Conservation (phyloP, 495 filamentous ascomycete species). For the Clavariopsis aquatica region DNA sequence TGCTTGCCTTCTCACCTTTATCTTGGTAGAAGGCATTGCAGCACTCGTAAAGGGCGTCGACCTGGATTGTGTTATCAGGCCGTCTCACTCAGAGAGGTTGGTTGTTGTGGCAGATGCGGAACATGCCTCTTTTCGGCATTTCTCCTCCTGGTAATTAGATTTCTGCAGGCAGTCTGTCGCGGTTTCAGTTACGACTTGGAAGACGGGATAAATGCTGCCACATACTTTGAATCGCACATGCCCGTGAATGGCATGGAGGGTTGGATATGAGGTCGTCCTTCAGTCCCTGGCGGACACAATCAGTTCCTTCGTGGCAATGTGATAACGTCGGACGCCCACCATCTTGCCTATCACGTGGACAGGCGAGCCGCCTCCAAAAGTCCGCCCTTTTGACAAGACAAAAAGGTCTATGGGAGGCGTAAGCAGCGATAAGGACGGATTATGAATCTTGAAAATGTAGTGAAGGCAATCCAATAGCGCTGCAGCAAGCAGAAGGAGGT, state of each 20-base stretch:
- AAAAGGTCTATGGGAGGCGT: not conserved
- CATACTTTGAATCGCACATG: conserved; percentile 88
- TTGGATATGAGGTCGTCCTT: conserved; percentile 72
- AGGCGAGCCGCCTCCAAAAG: conserved; percentile 10
- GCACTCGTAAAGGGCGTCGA: conserved; percentile 94
- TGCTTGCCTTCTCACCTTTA: conserved; percentile 73
- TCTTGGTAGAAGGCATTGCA: conserved; percentile 85
- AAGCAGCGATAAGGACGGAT: not conserved
- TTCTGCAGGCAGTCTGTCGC: conserved; percentile 74
- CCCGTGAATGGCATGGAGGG: conserved; percentile 85
- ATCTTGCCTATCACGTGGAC: conserved; percentile 32
- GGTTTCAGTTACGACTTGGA: conserved; percentile 22
- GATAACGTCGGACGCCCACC: conserved; percentile 15
- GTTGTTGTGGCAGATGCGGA: not conserved
- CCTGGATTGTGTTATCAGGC: conserved; percentile 46
- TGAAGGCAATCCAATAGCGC: conserved; percentile 6
- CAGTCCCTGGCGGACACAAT: conserved; percentile 39
- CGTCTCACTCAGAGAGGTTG: not conserved
- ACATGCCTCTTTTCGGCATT: conserved; percentile 60
- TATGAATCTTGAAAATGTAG: not conserved
- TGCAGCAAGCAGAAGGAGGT: not conserved
- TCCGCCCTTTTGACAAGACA: not conserved
- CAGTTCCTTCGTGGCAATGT: not conserved
- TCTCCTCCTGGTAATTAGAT: conserved; percentile 84
- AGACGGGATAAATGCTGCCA: conserved; percentile 1